These are phyloP conservation scores for Clonostachys rosea DNA, from an alignment of 2,329 filamentous ascomycete species.

Conservation along the genomic window DNA sequence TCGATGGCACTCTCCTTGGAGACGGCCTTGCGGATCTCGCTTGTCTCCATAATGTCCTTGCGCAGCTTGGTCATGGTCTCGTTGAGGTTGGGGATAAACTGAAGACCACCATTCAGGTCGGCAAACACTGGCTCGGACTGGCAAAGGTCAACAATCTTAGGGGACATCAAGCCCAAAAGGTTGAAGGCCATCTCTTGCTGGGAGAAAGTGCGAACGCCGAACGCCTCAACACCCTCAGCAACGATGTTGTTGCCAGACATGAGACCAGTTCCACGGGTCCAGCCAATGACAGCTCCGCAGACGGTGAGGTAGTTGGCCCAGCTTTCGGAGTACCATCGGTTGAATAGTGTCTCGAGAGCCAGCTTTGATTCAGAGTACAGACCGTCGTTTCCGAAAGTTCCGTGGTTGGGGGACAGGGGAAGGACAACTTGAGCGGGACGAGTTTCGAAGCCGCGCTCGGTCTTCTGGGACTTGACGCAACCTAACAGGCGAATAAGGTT, in stretches of 20 bases:
- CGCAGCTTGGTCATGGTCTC: constrained; percentile 89
- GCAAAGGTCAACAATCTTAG: constrained; percentile 89
- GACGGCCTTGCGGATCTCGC: constrained; percentile 87
- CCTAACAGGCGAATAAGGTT: constrained; percentile 91
- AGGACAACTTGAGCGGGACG: constrained; percentile 95
- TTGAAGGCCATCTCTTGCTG: constrained; percentile 99
- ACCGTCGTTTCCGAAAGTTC: constrained; percentile 96
- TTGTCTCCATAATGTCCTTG: constrained; percentile 92
- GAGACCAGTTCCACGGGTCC: constrained; percentile 96
- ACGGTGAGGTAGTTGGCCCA: constrained; percentile 98
- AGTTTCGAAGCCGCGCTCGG: constrained; percentile 83
- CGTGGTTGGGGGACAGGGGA: constrained; percentile 94
- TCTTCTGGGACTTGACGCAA: constrained; percentile 86
- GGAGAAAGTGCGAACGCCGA: constrained; percentile 96
- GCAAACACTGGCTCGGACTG: constrained; percentile 94
- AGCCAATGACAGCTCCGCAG: constrained; percentile 96
- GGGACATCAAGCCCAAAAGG: constrained; percentile 91
- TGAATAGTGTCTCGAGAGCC: constrained; percentile 94
- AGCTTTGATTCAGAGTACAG: constrained; percentile 98
- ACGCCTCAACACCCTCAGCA: constrained; percentile 92
- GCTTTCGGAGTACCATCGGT: constrained; percentile 95
- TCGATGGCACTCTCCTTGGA: constrained; percentile 94
- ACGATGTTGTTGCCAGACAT: constrained; percentile 99
- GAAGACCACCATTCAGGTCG: constrained; percentile 93
- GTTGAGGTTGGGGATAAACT: constrained; percentile 96